These are phyloP conservation scores for Huntiella savannae DNA, from an alignment of 2,329 filamentous ascomycete species.

Conservation along the genomic window DNA sequence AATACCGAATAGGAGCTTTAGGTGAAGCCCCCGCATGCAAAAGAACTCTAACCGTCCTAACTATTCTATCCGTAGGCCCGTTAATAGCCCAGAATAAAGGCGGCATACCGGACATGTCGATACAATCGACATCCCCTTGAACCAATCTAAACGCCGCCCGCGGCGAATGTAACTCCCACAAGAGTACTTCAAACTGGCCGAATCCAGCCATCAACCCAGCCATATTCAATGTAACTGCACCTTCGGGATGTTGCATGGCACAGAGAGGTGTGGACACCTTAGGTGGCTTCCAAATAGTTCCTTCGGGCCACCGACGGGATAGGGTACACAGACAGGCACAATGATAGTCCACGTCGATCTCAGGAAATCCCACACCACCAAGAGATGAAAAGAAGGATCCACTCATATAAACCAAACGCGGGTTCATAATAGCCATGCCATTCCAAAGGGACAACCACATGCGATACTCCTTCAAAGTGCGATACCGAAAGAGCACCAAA, in stretches of 20 bases:
- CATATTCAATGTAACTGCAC: not conserved
- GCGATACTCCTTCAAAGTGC: too few relatives aligned
- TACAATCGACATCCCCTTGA: not conserved
- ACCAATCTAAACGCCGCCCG: not conserved
- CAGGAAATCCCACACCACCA: not conserved
- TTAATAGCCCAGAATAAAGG: not conserved
- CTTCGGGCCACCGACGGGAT: too few relatives aligned
- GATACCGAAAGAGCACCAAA: not conserved
- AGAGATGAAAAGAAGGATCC: not conserved
- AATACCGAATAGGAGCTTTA: not conserved
- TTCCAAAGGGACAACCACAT: not conserved
- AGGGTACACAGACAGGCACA: not conserved
- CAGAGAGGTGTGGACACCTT: not conserved
- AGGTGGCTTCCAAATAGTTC: not conserved
- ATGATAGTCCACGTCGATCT: not conserved
- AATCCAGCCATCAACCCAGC: not conserved
- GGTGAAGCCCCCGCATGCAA: too few relatives aligned
- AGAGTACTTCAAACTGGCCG: not conserved
- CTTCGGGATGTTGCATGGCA: not conserved
- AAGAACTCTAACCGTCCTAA: not conserved
- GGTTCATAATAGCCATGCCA: not conserved
- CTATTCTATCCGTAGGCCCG: not conserved
- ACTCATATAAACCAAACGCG: not conserved
- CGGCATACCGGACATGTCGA: not conserved
- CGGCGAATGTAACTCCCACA: not conserved